Evolutionary conservation across 2,329 filamentous ascomycete species (phyloP), one percentile per base, ranked within the genome.

Genomic region (Calonectria crousiana): DNA sequence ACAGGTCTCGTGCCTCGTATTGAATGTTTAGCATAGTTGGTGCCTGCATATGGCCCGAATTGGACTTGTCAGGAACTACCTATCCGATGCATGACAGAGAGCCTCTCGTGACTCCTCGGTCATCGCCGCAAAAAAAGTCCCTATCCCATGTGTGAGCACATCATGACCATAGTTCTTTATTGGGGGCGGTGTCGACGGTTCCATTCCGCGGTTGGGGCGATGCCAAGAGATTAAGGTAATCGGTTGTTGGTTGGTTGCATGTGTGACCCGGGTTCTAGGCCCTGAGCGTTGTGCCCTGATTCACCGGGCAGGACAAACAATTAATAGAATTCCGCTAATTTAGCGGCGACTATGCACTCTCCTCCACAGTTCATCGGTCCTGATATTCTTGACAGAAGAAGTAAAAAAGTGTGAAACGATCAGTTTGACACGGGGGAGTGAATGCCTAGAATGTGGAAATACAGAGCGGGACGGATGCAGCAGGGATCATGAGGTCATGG

Each of bases 111-210:
- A 28, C 14, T 3, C 14, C 14, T 26, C 16, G 56, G 14, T 26
- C n/a, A 62, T 26, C 56, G 6, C 34, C 16, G n/a, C 34, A 28
- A 41, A 44, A 18, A 62, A 20, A 26, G 9, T 38, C n/a, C 56
- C 23, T 36, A 11, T n/a, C 8, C 10, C 23, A 26, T 62, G 14
- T 28, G n/a, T 47, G 56, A 62, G 53, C 56, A 16, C 26, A 6
- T 41, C 6, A 6, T 23, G 2, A 14, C 14, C 13, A 26, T 41
- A 34, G 56, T 28, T 41, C 56, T 62, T 62, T 41, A 9, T 34
- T 62, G 56, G 56, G 56, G 34, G 56, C 36, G 56, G 56, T 28
- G 56, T 62, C 26, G 56, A 62, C 56, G 56, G 56, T 41, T 62
- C 23, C 13, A 41, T 62, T 62, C 56, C 56, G 56, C 56, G 13